Base-by-base conservation (phyloP, 768 basidiomycete genomes). In the Clavaria fumosa region DNA sequence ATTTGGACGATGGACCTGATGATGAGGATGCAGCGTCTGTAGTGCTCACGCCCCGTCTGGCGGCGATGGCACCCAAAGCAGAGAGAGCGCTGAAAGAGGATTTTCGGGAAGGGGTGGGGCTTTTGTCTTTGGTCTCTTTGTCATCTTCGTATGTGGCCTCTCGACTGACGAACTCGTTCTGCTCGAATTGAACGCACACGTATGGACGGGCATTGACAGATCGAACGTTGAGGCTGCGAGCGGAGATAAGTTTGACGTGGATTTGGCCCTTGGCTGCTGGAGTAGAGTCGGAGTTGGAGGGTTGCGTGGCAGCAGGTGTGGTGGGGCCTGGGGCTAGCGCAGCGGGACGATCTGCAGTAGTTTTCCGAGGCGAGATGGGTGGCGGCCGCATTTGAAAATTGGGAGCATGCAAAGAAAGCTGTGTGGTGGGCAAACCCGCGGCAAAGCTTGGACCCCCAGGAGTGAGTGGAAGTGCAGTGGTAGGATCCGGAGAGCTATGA, bases 151-250 rank as follows among this genome's bases (percentile, higher is more conserved):
- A 72, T 18, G 79, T 83, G 19, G 89, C 85, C 55, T 93, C 85
- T 31, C 95, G 66, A 48, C 78, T 78, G 55, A 99, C 78, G 53
- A 96, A 99, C 60, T 99, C 95, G 68, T 89, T 96, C 59, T 97
- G 84, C 64, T 99, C 95, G 59, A 96, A 99, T 58, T 90, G 83
- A 47, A 91, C 90, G 55, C 97, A 91, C 49, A 90, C 84, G 55
- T 99, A 97, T 12, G 90, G 85, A 0, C 75, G 67, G 3, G 82
- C 75, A 44, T 64, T 54, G 30, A 69, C 49, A 10, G 75, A 69
- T 31, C 67, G 67, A 37, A 89, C 78, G 45, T 76, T 76, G 54
- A 99, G 78, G 7, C 70, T 72, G 34, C 86, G 73, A 9, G 86
- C 95, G 46, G 80, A 77, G 57, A 99, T 88, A 53, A 99, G 75